phyloP scores from a whole-genome alignment of 768 basidiomycete genomes.

The Lentinula lateritia region DNA sequence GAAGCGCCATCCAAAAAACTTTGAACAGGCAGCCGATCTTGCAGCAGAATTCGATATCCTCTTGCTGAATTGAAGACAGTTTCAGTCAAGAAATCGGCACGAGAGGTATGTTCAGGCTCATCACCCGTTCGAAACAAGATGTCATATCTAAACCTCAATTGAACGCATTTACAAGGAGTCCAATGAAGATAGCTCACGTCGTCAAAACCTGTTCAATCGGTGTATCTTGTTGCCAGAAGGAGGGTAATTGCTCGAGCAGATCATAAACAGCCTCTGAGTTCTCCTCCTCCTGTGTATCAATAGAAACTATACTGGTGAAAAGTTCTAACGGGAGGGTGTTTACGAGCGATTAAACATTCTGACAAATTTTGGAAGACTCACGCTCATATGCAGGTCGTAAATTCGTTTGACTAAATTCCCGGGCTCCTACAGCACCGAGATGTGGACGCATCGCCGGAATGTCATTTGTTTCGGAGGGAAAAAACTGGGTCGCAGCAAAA shows the following conservation, averaged over 20 bases:
- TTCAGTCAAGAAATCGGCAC: constrained; percentile 56
- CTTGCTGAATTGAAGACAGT: constrained; percentile 44
- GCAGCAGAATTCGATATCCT: constrained; percentile 47
- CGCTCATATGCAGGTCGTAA: constrained; percentile 51
- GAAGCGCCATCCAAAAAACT: constrained; percentile 33
- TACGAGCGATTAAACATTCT: not conserved
- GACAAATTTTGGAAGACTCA: constrained; percentile 23
- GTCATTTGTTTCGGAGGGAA: not conserved
- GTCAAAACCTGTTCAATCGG: constrained; percentile 54
- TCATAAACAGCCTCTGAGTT: constrained; percentile 38
- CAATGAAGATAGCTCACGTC: constrained; percentile 33
- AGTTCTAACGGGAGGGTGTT: not conserved
- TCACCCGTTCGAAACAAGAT: constrained; percentile 49
- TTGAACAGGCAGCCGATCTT: constrained; percentile 38
- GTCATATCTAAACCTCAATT: constrained; percentile 45
- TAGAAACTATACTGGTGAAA: constrained; percentile 11
- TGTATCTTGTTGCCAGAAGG: constrained; percentile 49
- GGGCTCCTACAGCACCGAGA: constrained; percentile 38
- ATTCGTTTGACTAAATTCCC: constrained; percentile 41
- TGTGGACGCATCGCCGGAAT: constrained; percentile 21
- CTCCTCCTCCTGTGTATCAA: constrained; percentile 24
- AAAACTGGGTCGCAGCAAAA: constrained; percentile 6
- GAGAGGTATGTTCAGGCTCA: constrained; percentile 34
- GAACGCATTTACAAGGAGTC: not conserved
- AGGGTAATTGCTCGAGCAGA: constrained; percentile 46